These are phyloP conservation scores for Karstenula rhodostoma DNA, from an alignment of 2,329 filamentous ascomycete genomes.

Conservation along the genomic window DNA sequence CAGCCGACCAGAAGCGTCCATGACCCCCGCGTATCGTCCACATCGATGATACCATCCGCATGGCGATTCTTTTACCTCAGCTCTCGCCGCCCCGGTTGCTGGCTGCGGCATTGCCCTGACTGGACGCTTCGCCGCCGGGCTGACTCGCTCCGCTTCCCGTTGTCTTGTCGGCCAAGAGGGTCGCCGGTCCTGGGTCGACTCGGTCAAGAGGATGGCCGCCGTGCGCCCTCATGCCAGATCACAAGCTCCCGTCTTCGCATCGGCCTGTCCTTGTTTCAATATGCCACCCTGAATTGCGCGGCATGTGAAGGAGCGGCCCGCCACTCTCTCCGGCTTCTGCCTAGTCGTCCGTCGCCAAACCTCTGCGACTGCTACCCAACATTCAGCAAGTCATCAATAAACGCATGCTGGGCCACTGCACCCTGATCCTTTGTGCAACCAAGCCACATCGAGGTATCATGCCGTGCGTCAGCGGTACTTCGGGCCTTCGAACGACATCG, in stretches of 20 bases:
- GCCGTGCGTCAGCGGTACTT: slow-evolving; percentile 37
- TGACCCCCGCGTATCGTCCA: slow-evolving; percentile 40
- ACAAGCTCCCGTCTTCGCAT: slow-evolving; percentile 22
- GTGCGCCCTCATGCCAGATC: slow-evolving; percentile 25
- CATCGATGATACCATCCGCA: slow-evolving; percentile 34
- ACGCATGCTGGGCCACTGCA: slow-evolving; percentile 30
- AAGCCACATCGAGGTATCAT: slow-evolving; percentile 36
- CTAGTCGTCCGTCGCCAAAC: slow-evolving; percentile 19
- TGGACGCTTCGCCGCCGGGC: slow-evolving; percentile 24
- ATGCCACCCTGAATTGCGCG: slow-evolving; percentile 18
- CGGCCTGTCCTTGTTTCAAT: slow-evolving; percentile 20
- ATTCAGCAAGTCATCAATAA: slow-evolving; percentile 22
- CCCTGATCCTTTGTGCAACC: slow-evolving; percentile 37
- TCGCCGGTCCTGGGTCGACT: slow-evolving; percentile 13
- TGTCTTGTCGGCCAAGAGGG: slow-evolving; percentile 34
- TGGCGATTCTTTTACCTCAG: slow-evolving; percentile 34
- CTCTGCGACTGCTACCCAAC: slow-evolving; percentile 28
- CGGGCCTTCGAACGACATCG: slow-evolving; percentile 25
- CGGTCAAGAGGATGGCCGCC: slow-evolving; percentile 36
- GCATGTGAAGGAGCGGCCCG: slow-evolving; percentile 27
- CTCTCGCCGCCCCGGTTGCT: slow-evolving; percentile 36
- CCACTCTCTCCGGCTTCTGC: slow-evolving; percentile 18
- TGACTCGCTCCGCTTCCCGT: slow-evolving; percentile 24
- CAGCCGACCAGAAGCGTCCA: slow-evolving; percentile 38
- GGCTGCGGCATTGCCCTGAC: slow-evolving; percentile 29